A percentile compares a stretch with the other conserved stretches of the same genome.
Evolutionary conservation across 177 flowering plant species (phyloP).

Genomic region (Vitis hybrid): DNA sequence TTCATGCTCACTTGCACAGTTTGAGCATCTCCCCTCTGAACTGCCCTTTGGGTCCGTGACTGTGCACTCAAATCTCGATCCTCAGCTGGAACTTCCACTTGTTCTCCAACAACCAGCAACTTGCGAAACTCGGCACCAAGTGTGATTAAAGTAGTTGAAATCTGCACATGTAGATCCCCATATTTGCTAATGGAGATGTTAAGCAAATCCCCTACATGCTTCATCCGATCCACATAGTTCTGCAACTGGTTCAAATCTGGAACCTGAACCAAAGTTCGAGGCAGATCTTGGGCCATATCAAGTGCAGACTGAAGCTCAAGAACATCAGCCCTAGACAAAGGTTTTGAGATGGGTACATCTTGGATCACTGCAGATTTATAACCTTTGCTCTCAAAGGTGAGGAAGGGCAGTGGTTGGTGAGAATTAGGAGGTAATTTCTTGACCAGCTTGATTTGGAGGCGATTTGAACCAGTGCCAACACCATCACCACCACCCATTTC

Average conservation of each 20-base stretch:
- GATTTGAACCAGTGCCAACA: constrained; percentile 27
- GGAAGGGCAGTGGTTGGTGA: constrained; percentile 74
- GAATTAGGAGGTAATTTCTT: constrained; percentile 80
- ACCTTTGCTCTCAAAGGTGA: constrained; percentile 86
- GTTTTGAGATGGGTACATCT: constrained; percentile 94
- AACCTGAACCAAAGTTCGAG: constrained; percentile 78
- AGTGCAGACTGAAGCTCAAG: constrained; percentile 78
- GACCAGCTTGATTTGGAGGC: constrained; percentile 80
- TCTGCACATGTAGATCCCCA: constrained; percentile 78
- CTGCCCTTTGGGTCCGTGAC: constrained; percentile 56
- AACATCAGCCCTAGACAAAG: constrained; percentile 73
- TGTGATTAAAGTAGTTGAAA: constrained; percentile 66
- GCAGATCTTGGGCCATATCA: constrained; percentile 75
- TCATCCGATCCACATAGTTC: constrained; percentile 77
- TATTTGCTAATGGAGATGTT: constrained; percentile 64
- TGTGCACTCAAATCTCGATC: constrained; percentile 57
- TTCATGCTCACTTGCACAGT: constrained; percentile 83
- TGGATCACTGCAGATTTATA: constrained; percentile 90
- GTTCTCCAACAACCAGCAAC: constrained; percentile 74
- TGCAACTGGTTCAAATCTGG: constrained; percentile 74
- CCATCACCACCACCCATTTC: constrained; percentile 26
- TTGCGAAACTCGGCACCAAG: constrained; percentile 81
- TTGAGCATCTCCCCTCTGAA: constrained; percentile 70
- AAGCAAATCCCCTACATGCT: constrained; percentile 81
- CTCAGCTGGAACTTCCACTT: constrained; percentile 50